Base-by-base conservation (phyloP, 2,329 filamentous ascomycete genomes). In the Curvularia lunata region DNA sequence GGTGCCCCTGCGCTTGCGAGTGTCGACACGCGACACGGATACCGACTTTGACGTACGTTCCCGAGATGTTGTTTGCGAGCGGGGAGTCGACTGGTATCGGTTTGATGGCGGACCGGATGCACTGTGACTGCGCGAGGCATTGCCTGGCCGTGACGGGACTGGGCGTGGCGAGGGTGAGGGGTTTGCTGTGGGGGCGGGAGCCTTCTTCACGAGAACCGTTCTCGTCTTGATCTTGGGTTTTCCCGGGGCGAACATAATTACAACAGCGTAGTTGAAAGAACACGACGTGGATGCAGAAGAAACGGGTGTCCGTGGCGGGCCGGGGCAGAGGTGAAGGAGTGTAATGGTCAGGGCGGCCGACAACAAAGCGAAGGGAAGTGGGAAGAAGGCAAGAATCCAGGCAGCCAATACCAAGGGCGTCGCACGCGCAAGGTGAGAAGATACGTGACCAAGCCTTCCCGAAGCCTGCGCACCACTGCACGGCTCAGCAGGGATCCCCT, bases 181-280 rank as follows among this genome's bases (percentile, higher is more conserved):
- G 56, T 49, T 56, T 16, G 59, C 41, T 47, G 62, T 34, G 60
- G 58, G 54, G 59, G 61, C 32, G 66, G 48, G 55, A 54, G 63
- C 25, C 57, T 67, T 73, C 59, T 72, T 70, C 47, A 75, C 65
- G 48, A 67, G 62, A 57, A 76, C 69, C 27, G 71, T 73, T 32
- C 66, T 66, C 46, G 66, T 69, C 58, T 69, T 70, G 58, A 75
- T 74, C 63, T 74, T 75, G 50, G 72, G 69, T 41, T 73, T 68
- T 50, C 70, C 70, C 7, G 54, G 54, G 45, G 59, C 58, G 57
- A 75, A 74, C 72, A 74, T 74, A 58, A 49, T 25, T 25, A 43
- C 61, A 63, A 58, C 32, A 47, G 57, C 42, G 50, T 48, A 52
- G 45, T 53, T 52, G 37, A 46, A 42, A 30, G 43, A 54, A 59